Evolutionary conservation across 805 yeast genomes (phyloP), one percentile per base, ranked within the genome.

Genomic region (Yarrowia sp.): DNA sequence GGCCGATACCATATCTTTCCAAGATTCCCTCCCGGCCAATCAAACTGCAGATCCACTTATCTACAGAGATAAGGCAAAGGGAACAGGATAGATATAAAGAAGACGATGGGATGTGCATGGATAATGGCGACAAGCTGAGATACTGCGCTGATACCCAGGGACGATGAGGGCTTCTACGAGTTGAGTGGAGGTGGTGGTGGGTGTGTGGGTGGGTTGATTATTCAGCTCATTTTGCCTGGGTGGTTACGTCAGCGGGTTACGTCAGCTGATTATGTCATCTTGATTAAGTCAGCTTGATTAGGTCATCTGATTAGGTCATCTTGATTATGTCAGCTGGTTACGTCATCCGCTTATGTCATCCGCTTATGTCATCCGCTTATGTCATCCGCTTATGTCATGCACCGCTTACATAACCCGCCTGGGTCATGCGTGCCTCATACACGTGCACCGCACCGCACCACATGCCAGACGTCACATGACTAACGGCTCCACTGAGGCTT

Each of bases 31-130:
- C 22, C 33, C 46, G 24, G 14, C 61, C 61, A 54, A 54, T 54
- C 19, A 54, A 17, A 36, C 26, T 10, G 24, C 46, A 26, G 26
- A 36, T 26, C 24, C 35, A 24, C 61, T 54, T 54, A 54, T 54
- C 61, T 54, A 54, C 61, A 54, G 61, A 36, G 61, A 54, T 54
- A 54, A 54, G 61, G 61, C 61, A 54, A 54, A 54, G 61, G 26
- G 22, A 54, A 46, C 61, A 54, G 61, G 56, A 54, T 38, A 30
- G 46, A 54, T 54, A 54, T 54, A 54, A 54, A 28, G 61, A 54
- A 33, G 58, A 51, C 41, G 58, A 21, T 4, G 41, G 58, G 28
- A 33, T 21, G 56, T 49, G 58, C 58, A 33, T 51, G 32, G 58
- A 51, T 51, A 48, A 32, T 24, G 21, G 33, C 40, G 56, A 32